Conservation (phyloP, 2,329 filamentous ascomycete genomes). For the Paramyrothecium roridum region DNA sequence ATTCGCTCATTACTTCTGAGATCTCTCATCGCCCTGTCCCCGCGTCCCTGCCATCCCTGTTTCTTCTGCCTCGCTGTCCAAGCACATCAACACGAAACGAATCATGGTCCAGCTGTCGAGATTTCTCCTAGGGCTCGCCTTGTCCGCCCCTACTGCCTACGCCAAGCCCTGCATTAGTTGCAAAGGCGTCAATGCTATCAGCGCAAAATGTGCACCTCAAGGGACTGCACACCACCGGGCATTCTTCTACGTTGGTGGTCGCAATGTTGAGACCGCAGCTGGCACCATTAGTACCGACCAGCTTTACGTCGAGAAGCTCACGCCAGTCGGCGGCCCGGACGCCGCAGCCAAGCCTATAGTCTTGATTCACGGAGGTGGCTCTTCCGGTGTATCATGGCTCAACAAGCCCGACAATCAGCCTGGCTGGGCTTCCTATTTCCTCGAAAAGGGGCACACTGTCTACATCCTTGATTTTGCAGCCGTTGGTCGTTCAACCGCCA, state of each 20-base stretch:
- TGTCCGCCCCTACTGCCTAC: no score
- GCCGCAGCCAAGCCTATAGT: slow-evolving; percentile 7
- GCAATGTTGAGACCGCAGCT: slow-evolving; percentile 2
- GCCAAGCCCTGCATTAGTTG: no score
- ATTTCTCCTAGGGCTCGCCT: no score
- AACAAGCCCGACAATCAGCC: slow-evolving; percentile 9
- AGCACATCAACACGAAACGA: no score
- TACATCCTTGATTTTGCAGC: slow-evolving; percentile 11
- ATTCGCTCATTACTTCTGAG: no score
- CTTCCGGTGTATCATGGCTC: slow-evolving; percentile 13
- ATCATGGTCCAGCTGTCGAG: no score
- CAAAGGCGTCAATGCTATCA: slow-evolving; percentile 12
- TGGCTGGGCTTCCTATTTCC: slow-evolving; percentile 15
- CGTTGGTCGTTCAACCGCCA: slow-evolving; percentile 8
- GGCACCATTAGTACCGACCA: slow-evolving; percentile 13
- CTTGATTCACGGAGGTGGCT: slow-evolving; percentile 14
- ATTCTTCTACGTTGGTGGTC: slow-evolving; percentile 14
- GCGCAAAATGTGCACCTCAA: slow-evolving; percentile 7
- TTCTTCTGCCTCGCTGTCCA: no score
- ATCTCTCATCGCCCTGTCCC: no score
- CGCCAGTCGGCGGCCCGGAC: background rate
- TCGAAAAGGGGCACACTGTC: slow-evolving; percentile 8
- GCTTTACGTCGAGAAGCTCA: slow-evolving; percentile 14
- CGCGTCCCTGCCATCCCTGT: no score
- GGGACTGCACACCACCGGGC: slow-evolving; percentile 11